A percentile compares a stretch with the other conserved stretches of the same genome.
Evolutionary conservation across 805 yeast genomes (phyloP).

Genomic region (Metschnikowia kunwiensis): DNA sequence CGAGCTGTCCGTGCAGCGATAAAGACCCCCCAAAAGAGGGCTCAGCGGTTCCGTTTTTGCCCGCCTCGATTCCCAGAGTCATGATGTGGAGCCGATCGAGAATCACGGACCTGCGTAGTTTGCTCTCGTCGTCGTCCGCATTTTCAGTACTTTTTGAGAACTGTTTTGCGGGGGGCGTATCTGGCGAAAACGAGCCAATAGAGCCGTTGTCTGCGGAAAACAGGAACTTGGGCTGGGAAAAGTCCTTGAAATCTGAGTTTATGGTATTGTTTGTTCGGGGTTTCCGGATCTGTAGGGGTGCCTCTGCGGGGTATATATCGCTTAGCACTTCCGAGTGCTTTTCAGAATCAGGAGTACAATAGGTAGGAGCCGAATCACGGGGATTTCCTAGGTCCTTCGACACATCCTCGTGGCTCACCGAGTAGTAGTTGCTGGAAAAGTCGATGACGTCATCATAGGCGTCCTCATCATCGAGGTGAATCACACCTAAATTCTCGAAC

Average conservation of each 20-base stretch:
- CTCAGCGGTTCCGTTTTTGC: slow-evolving; percentile 1
- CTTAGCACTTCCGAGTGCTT: slow-evolving; percentile 41
- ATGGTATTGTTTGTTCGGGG: slow-evolving; percentile 3
- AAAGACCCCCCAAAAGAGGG: slow-evolving; percentile 11
- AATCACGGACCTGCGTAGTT: slow-evolving; percentile 35
- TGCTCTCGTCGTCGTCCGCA: slow-evolving; percentile 8
- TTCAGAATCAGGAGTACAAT: slow-evolving; percentile 21
- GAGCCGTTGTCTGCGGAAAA: slow-evolving; percentile 22
- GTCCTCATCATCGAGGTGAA: slow-evolving; percentile 21
- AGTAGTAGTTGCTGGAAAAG: slow-evolving; percentile 21
- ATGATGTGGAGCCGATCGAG: slow-evolving; percentile 38
- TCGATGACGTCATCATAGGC: slow-evolving; percentile 10
- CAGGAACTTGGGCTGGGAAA: slow-evolving; percentile 5
- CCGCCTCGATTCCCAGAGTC: slow-evolving; percentile 29
- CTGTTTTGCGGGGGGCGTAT: slow-evolving; percentile 28
- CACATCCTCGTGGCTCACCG: slow-evolving; percentile 24
- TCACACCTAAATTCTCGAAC: slow-evolving; percentile 35
- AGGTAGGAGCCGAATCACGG: not conserved
- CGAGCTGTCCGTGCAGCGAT: slow-evolving; percentile 1
- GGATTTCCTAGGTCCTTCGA: not conserved
- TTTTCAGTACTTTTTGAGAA: not conserved
- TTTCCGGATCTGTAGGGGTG: slow-evolving; percentile 35
- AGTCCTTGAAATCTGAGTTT: not conserved
- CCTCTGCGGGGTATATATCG: slow-evolving; percentile 35
- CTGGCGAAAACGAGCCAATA: slow-evolving; percentile 39